These are phyloP conservation scores for Fusarium sp. DNA, from an alignment of 2,329 filamentous ascomycete species.

Conservation along the genomic window DNA sequence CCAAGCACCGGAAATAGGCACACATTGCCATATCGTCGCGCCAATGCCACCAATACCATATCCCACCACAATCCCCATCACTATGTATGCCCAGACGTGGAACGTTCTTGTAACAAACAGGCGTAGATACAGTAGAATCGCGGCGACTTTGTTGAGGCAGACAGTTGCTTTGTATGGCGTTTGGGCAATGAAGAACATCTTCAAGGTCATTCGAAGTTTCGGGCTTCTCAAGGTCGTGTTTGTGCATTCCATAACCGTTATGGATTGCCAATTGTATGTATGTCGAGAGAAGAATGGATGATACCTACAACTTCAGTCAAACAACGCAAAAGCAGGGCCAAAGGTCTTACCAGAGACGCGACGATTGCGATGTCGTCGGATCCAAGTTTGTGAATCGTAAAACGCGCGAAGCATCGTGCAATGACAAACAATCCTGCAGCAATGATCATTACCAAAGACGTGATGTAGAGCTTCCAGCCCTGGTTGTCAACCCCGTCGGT, in stretches of 20 bases:
- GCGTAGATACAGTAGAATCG: neutral
- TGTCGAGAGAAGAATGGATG: neutral
- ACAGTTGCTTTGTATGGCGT: slow-evolving; percentile 1
- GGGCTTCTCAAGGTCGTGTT: neutral
- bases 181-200: slow-evolving; percentile 5
- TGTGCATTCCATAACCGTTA: slow-evolving; percentile 3
- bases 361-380: neutral
- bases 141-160: neutral
- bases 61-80: neutral
- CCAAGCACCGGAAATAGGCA: neutral
- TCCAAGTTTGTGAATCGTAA: neutral
- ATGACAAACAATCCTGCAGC: neutral
- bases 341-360: neutral
- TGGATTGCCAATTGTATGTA: slow-evolving; percentile 1
- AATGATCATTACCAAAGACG: neutral
- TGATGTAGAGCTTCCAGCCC: slow-evolving; percentile 5
- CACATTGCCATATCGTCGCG: slow-evolving; percentile 1
- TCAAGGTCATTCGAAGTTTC: neutral
- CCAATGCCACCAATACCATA: neutral
- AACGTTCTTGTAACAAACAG: neutral
- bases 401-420: neutral
- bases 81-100: neutral
- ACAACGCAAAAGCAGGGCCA: accelerated
- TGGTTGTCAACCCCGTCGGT: neutral
- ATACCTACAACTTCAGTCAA: neutral